phyloP scores from a whole-genome alignment of 192 early-diverging fungal genomes.

The Haplosporangium gracile region DNA sequence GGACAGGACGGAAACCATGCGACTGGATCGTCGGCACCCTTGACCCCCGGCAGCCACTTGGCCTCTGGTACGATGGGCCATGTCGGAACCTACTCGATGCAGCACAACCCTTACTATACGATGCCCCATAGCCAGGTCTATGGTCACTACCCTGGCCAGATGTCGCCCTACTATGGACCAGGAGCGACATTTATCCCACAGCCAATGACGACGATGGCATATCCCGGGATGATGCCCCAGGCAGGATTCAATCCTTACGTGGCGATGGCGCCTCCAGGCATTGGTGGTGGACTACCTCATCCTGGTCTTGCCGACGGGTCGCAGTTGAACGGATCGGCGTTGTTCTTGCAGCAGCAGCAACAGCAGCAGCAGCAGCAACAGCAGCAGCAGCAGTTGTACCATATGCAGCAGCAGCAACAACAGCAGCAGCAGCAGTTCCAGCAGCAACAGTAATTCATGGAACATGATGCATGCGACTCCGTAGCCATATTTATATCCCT shows the following conservation, averaged over 20 bases:
- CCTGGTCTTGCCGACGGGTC: conserved; percentile 19
- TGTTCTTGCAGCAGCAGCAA: conserved; percentile 31
- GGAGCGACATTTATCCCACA: conserved; percentile 37
- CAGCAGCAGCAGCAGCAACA: conserved; percentile 38
- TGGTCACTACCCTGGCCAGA: conserved; percentile 51
- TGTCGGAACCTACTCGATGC: conserved; percentile 17
- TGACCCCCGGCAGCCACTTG: conserved; percentile 13
- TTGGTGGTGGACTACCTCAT: conserved; percentile 11
- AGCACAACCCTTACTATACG: conserved; percentile 39
- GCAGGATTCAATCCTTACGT: conserved; percentile 44
- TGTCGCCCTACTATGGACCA: conserved; percentile 45
- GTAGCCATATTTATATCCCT: conserved; percentile 10
- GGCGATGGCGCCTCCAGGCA: conserved; percentile 41
- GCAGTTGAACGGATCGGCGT: conserved; percentile 22
- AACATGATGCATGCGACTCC: not conserved
- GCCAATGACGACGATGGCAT: conserved; percentile 38
- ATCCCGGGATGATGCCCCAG: conserved; percentile 45
- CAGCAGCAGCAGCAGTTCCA: conserved; percentile 26
- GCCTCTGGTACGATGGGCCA: conserved; percentile 27
- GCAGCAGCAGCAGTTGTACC: conserved; percentile 33
- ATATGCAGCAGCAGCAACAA: conserved; percentile 31
- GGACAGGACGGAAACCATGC: conserved; percentile 26
- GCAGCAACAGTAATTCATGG: conserved; percentile 22
- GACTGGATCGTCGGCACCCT: not conserved
- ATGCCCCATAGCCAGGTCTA: conserved; percentile 49